phyloP scores from a whole-genome alignment of 108 stramenopile genomes.

The Pseudonitzschia pungens region DNA sequence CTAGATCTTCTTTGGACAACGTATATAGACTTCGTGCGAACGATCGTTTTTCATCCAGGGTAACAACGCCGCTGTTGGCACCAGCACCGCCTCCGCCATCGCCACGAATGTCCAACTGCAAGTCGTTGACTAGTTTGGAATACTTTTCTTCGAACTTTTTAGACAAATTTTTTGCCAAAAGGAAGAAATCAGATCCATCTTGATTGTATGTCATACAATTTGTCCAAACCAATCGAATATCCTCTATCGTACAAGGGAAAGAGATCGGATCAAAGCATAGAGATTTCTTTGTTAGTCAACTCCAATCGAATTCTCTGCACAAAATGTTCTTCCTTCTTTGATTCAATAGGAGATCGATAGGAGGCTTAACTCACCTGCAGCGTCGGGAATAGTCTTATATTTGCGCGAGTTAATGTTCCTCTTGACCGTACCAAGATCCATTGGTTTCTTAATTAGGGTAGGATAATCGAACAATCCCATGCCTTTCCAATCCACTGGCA shows the following conservation, averaged over 20 bases:
- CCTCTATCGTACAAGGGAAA: conserved; percentile 35
- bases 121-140: conserved; percentile 42
- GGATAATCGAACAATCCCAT: conserved; percentile 94
- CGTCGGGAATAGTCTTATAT: conserved; percentile 76
- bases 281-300: not conserved
- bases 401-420: conserved; percentile 67
- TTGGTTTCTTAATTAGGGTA: conserved; percentile 90
- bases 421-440: conserved; percentile 95
- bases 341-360: not conserved
- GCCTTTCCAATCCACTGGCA: conserved; percentile 94
- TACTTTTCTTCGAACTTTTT: conserved; percentile 87
- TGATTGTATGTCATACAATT: conserved; percentile 96
- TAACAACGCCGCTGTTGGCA: conserved; percentile 20
- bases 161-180: conserved; percentile 64
- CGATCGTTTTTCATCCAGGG: conserved; percentile 77
- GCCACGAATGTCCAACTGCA: conserved; percentile 22
- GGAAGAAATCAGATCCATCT: conserved; percentile 87
- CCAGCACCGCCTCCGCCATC: conserved; percentile 1
- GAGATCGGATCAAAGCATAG: not conserved
- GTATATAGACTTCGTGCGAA: conserved; percentile 88
- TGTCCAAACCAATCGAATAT: conserved; percentile 92
- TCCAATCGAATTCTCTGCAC: not conserved
- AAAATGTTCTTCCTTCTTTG: not conserved
- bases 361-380: conserved; percentile 35
- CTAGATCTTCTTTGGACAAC: conserved; percentile 88